Percentiles rank a stretch among this genome's conserved stretches.
Evolutionary conservation across 1,284 basidiomycete species (phyloP).

Genomic region (Microbotryum lychnidis-dioicae): DNA sequence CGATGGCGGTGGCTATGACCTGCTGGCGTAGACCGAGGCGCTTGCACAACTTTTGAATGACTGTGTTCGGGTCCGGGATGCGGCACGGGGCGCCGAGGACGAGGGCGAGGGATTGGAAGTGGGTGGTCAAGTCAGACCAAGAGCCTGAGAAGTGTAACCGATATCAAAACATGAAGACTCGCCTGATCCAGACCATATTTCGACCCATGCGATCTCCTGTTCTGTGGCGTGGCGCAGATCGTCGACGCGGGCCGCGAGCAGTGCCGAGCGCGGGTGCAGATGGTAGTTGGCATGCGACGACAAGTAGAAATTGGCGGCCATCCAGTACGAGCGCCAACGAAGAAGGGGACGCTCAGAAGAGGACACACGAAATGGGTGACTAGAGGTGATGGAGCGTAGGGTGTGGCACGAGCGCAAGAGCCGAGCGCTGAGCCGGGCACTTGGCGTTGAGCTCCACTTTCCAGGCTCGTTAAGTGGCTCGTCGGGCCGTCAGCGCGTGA

Average conservation of each 20-base stretch:
- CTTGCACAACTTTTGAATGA: constrained; percentile 79
- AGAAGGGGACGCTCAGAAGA: no score
- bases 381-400: no score
- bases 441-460: no score
- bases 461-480: no score
- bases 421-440: no score
- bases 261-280: constrained; percentile 69
- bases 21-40: constrained; percentile 75
- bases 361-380: no score
- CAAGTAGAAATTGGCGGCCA: constrained; percentile 46
- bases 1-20: constrained; percentile 82
- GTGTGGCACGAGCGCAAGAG: no score
- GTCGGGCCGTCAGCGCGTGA: no score
- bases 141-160: no score
- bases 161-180: constrained; percentile 27
- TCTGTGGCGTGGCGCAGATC: constrained; percentile 70
- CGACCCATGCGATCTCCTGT: constrained; percentile 65
- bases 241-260: constrained; percentile 60
- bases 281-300: constrained; percentile 60
- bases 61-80: constrained; percentile 41
- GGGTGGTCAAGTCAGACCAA: no score
- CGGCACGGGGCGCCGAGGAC: background rate
- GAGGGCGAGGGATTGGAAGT: background rate
- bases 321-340: constrained; percentile 10
- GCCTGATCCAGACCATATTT: constrained; percentile 79